Base-by-base conservation (phyloP, 2,329 filamentous ascomycete genomes). In the Ustulina deusta region DNA sequence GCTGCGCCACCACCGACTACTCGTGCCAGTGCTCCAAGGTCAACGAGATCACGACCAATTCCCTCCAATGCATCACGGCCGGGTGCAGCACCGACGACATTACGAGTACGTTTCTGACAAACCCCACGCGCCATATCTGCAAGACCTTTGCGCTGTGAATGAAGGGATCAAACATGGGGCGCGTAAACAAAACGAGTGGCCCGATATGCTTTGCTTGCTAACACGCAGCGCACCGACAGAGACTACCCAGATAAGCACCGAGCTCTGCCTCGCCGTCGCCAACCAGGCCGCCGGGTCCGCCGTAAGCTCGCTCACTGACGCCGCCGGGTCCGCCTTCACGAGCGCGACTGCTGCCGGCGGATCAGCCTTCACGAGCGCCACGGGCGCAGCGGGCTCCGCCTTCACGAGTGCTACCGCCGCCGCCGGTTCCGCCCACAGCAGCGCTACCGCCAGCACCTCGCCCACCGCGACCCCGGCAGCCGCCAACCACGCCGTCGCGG, bases 1-100 rank as follows among this genome's bases (percentile, higher is more conserved):
- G 77, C 65, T 84, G 82, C 75, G 63, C 52, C 2, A 27, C 75
- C 57, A 66, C 67, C 61, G 80, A 84, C 71, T 71, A 78, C 49
- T 69, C 61, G 15, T 84, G 82, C 75, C 78, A 79, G 65, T 84
- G 82, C 74, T 51, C 54, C 56, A 78, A 81, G 44, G 65, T 79
- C 20, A 72, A 78, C 40, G 72, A 74, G 46, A 77, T 84, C 61
- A 79, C 77, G 9, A 63, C 74, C 32, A 71, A 73, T 7, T 77
- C 79, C 34, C 71, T 78, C 44, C 75, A 77, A 29, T 84, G 82
- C 67, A 73, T 83, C 29, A 75, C 78, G 5, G 68, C 73, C 2
- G 76, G 61, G 25, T 83, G 81, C 71, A 70, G 65, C 44, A 61
- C 77, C n/a, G 73, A 79, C 2, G 78, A 81, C 10, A 71, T 81